Evolutionary conservation across 1,284 basidiomycete genomes (phyloP).

Genomic region (Xanthoconium separans): DNA sequence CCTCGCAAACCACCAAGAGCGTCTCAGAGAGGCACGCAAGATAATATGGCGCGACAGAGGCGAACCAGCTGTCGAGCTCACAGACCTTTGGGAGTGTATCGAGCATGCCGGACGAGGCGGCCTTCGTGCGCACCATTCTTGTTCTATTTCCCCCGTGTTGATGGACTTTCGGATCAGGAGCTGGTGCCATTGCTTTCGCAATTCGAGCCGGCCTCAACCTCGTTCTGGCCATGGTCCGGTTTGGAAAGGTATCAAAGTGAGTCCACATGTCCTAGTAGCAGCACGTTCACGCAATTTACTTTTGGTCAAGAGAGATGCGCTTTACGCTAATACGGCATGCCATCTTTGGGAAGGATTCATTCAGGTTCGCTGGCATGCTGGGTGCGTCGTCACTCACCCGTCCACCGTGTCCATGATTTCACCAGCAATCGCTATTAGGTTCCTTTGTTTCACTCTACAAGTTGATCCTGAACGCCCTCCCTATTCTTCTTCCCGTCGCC

Average conservation of each 20-base stretch:
- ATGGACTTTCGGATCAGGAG: conserved; percentile 48
- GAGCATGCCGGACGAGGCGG: conserved; percentile 76
- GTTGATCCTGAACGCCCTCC: conserved; percentile 78
- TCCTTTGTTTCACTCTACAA: conserved; percentile 84
- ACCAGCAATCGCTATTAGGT: conserved; percentile 39
- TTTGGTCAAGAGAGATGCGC: conserved; percentile 42
- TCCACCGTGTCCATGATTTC: neutral
- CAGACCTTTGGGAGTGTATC: conserved; percentile 67
- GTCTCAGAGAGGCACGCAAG: conserved; percentile 64
- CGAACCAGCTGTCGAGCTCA: conserved; percentile 70
- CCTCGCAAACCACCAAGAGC: conserved; percentile 75
- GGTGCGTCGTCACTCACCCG: conserved; percentile 43
- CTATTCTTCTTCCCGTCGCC: conserved; percentile 63
- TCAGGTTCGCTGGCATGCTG: conserved; percentile 84
- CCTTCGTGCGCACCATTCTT: conserved; percentile 55
- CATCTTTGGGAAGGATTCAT: conserved; percentile 76
- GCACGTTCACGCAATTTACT: neutral
- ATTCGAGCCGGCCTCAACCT: conserved; percentile 82
- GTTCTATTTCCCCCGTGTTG: neutral
- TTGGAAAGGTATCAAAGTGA: conserved; percentile 63
- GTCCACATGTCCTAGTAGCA: neutral
- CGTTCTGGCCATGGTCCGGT: conserved; percentile 69
- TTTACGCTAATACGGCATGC: conserved; percentile 70
- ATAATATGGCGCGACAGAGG: conserved; percentile 85
- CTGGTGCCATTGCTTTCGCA: conserved; percentile 74